Percentiles rank a stretch among this genome's conserved stretches.
These are phyloP conservation scores for Craterostigma plantagineum DNA, from an alignment of 257 asterid genomes.

Conservation along the genomic window DNA sequence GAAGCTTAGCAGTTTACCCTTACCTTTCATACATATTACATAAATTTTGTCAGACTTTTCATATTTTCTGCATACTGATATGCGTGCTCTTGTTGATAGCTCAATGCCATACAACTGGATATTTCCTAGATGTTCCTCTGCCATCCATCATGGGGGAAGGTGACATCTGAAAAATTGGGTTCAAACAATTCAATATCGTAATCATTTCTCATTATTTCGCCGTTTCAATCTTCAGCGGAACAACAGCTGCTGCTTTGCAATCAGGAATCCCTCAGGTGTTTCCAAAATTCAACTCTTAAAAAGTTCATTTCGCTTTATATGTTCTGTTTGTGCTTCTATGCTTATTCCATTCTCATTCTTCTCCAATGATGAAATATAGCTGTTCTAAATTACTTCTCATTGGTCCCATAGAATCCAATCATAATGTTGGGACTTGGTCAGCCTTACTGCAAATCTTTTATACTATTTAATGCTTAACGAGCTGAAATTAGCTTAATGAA, in stretches of 20 bases:
- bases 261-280: slow-evolving; percentile 95
- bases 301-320: slow-evolving; percentile 1
- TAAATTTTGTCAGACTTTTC: too few species aligned
- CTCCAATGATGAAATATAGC: too few species aligned
- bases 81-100: slow-evolving; percentile 15
- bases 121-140: slow-evolving; percentile 81
- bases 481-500: too few species aligned
- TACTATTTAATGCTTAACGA: too few species aligned
- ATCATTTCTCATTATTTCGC: background rate
- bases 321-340: background rate
- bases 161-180: slow-evolving; percentile 9
- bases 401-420: too few species aligned
- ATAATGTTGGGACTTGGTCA: too few species aligned
- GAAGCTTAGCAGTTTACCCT: too few species aligned
- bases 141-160: slow-evolving; percentile 96
- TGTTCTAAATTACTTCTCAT: too few species aligned
- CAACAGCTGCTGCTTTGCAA: slow-evolving; percentile 77
- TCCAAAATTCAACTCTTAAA: slow-evolving; percentile 7
- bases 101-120: slow-evolving; percentile 69
- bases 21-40: background rate
- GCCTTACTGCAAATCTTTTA: too few species aligned
- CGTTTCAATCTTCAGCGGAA: slow-evolving; percentile 38
- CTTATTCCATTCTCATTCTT: too few species aligned
- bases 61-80: background rate
- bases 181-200: background rate